Evolutionary conservation across 2,329 filamentous ascomycete genomes (phyloP).

Genomic region (Pezicula radicicola): DNA sequence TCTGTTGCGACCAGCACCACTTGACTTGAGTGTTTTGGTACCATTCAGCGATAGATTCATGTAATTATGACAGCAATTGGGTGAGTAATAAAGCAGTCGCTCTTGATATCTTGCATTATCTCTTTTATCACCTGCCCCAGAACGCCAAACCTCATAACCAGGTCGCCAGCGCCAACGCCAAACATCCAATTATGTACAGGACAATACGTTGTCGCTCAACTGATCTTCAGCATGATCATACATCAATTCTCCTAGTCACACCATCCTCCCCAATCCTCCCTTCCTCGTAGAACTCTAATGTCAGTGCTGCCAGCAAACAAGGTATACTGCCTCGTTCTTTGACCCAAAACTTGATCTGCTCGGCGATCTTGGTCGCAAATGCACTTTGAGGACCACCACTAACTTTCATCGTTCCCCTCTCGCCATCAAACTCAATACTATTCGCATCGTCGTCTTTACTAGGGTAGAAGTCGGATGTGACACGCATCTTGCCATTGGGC

Average conservation of each 20-base stretch:
- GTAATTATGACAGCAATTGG: too few relatives aligned
- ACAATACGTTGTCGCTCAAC: too few relatives aligned
- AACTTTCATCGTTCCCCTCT: constrained; percentile 97
- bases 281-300: constrained; percentile 88
- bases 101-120: too few relatives aligned
- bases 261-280: constrained; percentile 16
- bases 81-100: too few relatives aligned
- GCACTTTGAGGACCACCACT: constrained; percentile 82
- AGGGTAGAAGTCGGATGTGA: constrained; percentile 82
- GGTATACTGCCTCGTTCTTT: constrained; percentile 91
- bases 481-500: constrained; percentile 93
- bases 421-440: constrained; percentile 82
- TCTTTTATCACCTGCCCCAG: too few relatives aligned
- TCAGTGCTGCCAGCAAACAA: constrained; percentile 86
- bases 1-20: too few relatives aligned
- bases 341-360: constrained; percentile 94
- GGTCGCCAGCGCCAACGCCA: too few relatives aligned
- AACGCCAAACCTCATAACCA: too few relatives aligned
- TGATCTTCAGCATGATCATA: background rate
- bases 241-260: constrained; percentile 20
- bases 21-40: too few relatives aligned
- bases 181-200: too few relatives aligned
- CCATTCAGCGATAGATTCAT: too few relatives aligned
- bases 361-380: constrained; percentile 81
- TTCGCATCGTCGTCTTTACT: constrained; percentile 62